Evolutionary conservation across 768 basidiomycete species (phyloP).

Genomic region (Hortiboletus flavorubellus): DNA sequence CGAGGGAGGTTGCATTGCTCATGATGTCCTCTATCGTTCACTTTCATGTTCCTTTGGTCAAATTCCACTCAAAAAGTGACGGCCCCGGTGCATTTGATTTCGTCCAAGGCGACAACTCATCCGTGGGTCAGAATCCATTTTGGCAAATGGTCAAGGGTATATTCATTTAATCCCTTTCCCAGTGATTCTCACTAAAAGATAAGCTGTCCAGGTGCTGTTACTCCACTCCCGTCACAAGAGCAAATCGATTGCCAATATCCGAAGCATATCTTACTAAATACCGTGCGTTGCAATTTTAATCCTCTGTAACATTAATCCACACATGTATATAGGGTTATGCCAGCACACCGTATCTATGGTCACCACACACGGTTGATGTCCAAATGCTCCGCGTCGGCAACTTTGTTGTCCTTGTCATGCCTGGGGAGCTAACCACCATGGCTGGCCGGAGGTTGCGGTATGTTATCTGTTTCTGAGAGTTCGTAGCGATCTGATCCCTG

Average conservation of each 20-base stretch:
- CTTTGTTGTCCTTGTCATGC: slow-evolving; percentile 71
- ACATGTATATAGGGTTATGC: slow-evolving; percentile 52
- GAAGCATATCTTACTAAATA: slow-evolving; percentile 77
- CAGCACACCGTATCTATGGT: slow-evolving; percentile 68
- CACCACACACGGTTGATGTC: slow-evolving; percentile 67
- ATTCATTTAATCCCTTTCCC: neutral
- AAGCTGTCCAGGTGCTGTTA: slow-evolving; percentile 37
- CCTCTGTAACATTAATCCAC: slow-evolving; percentile 16
- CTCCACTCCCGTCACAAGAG: slow-evolving; percentile 56
- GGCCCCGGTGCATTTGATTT: slow-evolving; percentile 81
- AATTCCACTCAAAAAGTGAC: slow-evolving; percentile 36
- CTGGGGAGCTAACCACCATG: slow-evolving; percentile 83
- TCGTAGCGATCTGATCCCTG: slow-evolving; percentile 1
- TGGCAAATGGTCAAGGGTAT: slow-evolving; percentile 74
- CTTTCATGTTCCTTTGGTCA: neutral
- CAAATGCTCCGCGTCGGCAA: slow-evolving; percentile 78
- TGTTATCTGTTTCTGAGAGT: slow-evolving; percentile 16
- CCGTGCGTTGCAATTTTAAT: slow-evolving; percentile 20
- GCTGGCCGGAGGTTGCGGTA: slow-evolving; percentile 72
- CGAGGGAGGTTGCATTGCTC: neutral
- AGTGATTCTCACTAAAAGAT: neutral
- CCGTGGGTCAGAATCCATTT: slow-evolving; percentile 66
- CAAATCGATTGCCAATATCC: slow-evolving; percentile 72
- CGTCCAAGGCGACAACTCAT: slow-evolving; percentile 67
- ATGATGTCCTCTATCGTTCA: neutral